Evolutionary conservation across 192 early-diverging fungal genomes (phyloP).

Genomic region (Coemansia sp.): DNA sequence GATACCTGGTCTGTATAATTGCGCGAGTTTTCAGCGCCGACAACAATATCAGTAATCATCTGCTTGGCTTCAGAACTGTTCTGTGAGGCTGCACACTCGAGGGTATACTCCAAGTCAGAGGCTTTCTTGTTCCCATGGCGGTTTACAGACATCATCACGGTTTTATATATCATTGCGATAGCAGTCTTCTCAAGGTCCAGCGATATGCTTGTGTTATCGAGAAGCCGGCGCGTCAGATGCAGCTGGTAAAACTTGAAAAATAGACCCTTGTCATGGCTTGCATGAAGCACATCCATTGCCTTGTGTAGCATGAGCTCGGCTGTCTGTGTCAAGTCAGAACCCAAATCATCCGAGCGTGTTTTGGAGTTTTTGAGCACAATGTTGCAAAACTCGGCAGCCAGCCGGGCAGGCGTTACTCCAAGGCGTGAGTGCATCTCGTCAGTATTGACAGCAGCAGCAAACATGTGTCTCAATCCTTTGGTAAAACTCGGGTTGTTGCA

Average conservation of each 20-base stretch:
- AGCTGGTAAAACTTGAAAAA: constrained; percentile 1
- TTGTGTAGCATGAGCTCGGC: background rate
- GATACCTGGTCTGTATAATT: background rate
- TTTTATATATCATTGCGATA: background rate
- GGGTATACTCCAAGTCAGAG: background rate
- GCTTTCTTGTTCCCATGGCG: background rate
- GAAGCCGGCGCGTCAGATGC: background rate
- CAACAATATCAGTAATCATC: background rate
- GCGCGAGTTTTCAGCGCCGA: background rate
- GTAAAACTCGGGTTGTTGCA: background rate
- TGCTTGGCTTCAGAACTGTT: background rate
- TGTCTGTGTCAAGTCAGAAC: background rate
- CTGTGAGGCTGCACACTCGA: background rate
- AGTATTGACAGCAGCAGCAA: background rate
- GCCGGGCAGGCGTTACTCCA: background rate
- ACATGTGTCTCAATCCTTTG: background rate
- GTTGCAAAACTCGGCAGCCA: constrained; percentile 1
- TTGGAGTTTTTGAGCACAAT: background rate
- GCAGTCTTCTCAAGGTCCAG: constrained; percentile 1
- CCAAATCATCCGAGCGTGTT: background rate
- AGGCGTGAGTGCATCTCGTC: background rate
- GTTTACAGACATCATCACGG: background rate
- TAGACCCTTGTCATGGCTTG: background rate
- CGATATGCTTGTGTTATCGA: background rate
- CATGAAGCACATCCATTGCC: constrained; percentile 1